Evolutionary conservation across 805 yeast genomes (phyloP), one percentile per base, ranked within the genome.

Genomic region (Starmera quercuum): DNA sequence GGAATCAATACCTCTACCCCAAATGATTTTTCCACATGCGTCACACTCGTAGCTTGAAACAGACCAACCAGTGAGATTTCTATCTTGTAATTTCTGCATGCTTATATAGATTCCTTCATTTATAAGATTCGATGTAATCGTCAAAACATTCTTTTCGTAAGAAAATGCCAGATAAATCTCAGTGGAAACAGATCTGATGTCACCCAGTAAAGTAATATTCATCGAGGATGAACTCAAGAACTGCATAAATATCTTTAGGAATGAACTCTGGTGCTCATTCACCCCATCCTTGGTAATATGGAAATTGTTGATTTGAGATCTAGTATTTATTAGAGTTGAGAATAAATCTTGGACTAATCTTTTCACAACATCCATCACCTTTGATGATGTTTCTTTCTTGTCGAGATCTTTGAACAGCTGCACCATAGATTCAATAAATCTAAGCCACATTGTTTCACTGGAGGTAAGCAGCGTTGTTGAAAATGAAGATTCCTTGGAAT

Each of bases 1-100:
- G 2, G 73, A 59, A 17, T 66, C 60, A 3, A 82, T 51, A 2
- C 75, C 73, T 2, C 72, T 53, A 0, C 96, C 95, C 77, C 87
- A 79, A 22, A 87, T 59, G 15, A 61, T 61, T 40, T 75, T 76
- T 1, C 85, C 88, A 55, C 97, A 88, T 0, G 80, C 72, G 23
- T 81, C 81, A 54, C 97, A 88, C 31, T 68, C 73, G 24, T 66
- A 61, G 19, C 61, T 60, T 19, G 58, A 59, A 2, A 69, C 64
- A 0, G 78, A 63, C 86, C 94, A 81, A 0, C 96, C 97, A 24
- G 59, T 54, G 1, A 63, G 43, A 16, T 70, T 61, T 22, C 64
- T 60, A 3, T 45, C 39, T 10, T 69, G 61, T 9, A 80, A 58
- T 3, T 47, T 41, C 10, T 61, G 49, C 50, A 78, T 56, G 38